Evolutionary conservation across 306 rosid genomes (phyloP), one percentile per base, ranked within the genome.

Genomic region (Quercus dentata): DNA sequence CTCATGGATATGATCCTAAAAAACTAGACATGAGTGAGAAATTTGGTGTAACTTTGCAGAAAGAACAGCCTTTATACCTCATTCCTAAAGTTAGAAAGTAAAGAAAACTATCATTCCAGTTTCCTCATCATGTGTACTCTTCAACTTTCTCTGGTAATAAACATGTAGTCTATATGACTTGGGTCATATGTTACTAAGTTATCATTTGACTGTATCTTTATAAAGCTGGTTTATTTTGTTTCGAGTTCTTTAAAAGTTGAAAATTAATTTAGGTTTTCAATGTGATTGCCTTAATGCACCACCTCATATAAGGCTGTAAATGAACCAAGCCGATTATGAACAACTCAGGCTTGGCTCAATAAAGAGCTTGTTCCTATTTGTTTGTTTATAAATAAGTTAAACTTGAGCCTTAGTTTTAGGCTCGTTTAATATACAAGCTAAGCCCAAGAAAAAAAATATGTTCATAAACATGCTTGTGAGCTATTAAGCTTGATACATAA

Each of bases 11-110:
- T 64, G 74, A 51, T 79, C 70, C 81, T n/a, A 21, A 70, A 3
- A 38, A 62, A 14, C 14, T 75, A 8, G 75, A 78, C 41, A 56
- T 81, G 72, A 74, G 19, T 5, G 82, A 75, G 65, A 76, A 78
- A 35, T 69, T 63, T 49, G 80, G 80, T 21, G 30, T 78, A 6
- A 12, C 73, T 1, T 21, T 78, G 82, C 19, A 35, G 6, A 85
- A 65, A 52, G 71, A 81, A 57, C 12, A 78, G 12, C 78, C 88
- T 31, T 56, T 80, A 3, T 1, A 33, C 30, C 56, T 77, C 11
- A 63, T 80, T 33, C 82, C 81, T 52, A 52, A 73, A 82, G 38
- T 18, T 69, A 68, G 55, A 49, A 31, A 8, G 12, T 59, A 49
- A 49, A 49, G 65, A 59, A 19, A 19, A 59, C 18, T 9, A 19